Conservation (phyloP, 495 filamentous ascomycete species). For the Aspergillus ostianus region DNA sequence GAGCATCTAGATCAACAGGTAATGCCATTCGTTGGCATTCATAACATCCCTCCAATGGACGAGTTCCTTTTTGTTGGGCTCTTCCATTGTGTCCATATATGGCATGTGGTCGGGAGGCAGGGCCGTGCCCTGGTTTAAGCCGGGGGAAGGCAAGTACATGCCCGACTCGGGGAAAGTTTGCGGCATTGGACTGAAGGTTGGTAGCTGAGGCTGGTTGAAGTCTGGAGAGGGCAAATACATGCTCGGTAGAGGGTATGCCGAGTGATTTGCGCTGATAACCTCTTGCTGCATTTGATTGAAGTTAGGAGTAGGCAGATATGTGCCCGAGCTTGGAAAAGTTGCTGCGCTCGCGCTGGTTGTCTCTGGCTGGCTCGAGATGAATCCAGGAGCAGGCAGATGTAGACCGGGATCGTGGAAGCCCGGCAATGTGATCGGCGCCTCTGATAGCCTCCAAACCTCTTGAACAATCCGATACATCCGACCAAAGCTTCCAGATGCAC, state of each 20-base stretch:
- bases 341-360: too few species aligned
- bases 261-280: too few species aligned
- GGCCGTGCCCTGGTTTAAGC: background rate
- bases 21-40: constrained; percentile 83
- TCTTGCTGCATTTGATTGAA: too few species aligned
- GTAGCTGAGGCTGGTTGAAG: too few species aligned
- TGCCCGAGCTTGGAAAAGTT: too few species aligned
- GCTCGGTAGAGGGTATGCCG: too few species aligned
- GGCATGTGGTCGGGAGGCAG: background rate
- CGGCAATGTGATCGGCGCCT: too few species aligned
- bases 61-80: constrained; percentile 39
- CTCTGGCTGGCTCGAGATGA: too few species aligned
- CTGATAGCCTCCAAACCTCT: constrained; percentile 76
- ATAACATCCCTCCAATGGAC: constrained; percentile 95
- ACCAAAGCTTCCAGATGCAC: constrained; percentile 80
- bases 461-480: constrained; percentile 72
- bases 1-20: constrained; percentile 70
- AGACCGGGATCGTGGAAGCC: constrained; percentile 4
- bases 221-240: too few species aligned
- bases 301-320: too few species aligned
- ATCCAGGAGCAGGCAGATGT: too few species aligned
- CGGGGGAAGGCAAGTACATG: background rate
- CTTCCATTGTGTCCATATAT: background rate
- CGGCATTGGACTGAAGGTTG: background rate
- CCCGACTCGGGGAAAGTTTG: constrained; percentile 23